Percentiles rank a stretch among this genome's conserved stretches.
Conservation (phyloP, 2,329 filamentous ascomycete genomes). For the Aspergillus hortae region DNA sequence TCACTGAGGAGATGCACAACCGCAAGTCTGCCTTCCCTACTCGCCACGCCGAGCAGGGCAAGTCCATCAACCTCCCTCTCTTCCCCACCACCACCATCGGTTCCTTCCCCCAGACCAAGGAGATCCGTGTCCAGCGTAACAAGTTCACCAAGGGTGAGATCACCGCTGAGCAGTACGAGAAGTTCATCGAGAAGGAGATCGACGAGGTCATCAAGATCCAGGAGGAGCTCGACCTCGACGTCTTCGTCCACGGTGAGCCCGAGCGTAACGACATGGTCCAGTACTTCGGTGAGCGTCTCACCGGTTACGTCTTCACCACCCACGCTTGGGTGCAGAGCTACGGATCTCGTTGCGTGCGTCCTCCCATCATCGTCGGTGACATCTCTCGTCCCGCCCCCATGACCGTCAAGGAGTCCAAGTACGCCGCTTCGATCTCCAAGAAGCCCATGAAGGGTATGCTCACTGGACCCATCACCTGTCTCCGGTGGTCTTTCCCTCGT, state of each 20-base stretch:
- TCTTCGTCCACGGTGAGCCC: slow-evolving; percentile 97
- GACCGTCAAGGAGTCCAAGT: slow-evolving; percentile 99
- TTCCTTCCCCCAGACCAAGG: slow-evolving; percentile 98
- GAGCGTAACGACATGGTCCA: slow-evolving; percentile 99
- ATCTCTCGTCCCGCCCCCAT: slow-evolving; percentile 95
- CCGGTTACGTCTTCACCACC: slow-evolving; percentile 98
- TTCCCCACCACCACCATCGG: slow-evolving; percentile 99
- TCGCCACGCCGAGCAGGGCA: slow-evolving; percentile 84
- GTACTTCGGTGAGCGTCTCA: slow-evolving; percentile 97
- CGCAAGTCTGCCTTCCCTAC: slow-evolving; percentile 84
- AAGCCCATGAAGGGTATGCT: slow-evolving; percentile 99
- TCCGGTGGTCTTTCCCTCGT: slow-evolving; percentile 99
- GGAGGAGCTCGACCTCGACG: slow-evolving; percentile 95
- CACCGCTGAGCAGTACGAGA: slow-evolving; percentile 86
- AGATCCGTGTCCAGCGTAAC: slow-evolving; percentile 94
- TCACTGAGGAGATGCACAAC: slow-evolving; percentile 81
- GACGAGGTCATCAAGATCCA: slow-evolving; percentile 92
- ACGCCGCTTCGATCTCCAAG: slow-evolving; percentile 89
- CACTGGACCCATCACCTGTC: slow-evolving; percentile 96
- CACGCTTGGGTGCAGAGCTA: slow-evolving; percentile 99
- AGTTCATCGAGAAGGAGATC: slow-evolving; percentile 99
- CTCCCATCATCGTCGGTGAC: slow-evolving; percentile 97
- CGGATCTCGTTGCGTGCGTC: slow-evolving; percentile 95
- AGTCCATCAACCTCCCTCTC: slow-evolving; percentile 85
- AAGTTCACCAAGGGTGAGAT: slow-evolving; percentile 99